These are phyloP conservation scores for Suillus cothurnatus DNA, from an alignment of 768 basidiomycete species.

Conservation along the genomic window DNA sequence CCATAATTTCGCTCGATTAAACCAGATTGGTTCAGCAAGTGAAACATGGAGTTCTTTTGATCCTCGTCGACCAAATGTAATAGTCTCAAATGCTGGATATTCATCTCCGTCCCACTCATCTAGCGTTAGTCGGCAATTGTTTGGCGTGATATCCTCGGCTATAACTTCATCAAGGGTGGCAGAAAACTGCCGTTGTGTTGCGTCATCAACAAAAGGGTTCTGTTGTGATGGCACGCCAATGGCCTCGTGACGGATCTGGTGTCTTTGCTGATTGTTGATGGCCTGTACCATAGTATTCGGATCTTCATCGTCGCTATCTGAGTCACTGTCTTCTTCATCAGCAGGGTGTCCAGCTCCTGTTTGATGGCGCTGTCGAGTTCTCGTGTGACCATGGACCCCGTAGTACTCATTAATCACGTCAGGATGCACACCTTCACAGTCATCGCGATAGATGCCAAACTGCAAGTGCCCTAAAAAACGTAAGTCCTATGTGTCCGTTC, in stretches of 20 bases:
- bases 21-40: slow-evolving; percentile 15
- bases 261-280: background rate
- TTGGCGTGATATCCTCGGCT: slow-evolving; percentile 2
- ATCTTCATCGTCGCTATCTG: slow-evolving; percentile 2
- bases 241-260: slow-evolving; percentile 2
- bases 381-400: slow-evolving; percentile 7
- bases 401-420: slow-evolving; percentile 20
- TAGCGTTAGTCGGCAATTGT: slow-evolving; percentile 16
- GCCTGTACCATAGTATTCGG: background rate
- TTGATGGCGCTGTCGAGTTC: background rate
- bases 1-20: slow-evolving; percentile 15
- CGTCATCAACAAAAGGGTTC: slow-evolving; percentile 14
- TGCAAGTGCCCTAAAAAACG: slow-evolving; percentile 16
- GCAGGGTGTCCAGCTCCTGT: slow-evolving; percentile 11
- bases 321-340: slow-evolving; percentile 5
- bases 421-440: slow-evolving; percentile 19
- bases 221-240: slow-evolving; percentile 4
- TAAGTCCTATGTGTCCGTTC: background rate
- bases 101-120: slow-evolving; percentile 17
- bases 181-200: slow-evolving; percentile 7
- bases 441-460: slow-evolving; percentile 15
- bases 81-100: slow-evolving; percentile 17
- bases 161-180: background rate
- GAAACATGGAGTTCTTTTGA: slow-evolving; percentile 11
- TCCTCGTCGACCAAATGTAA: background rate